Conservation (phyloP, 192 early-diverging fungal species). For the Oehlia diaphana region DNA sequence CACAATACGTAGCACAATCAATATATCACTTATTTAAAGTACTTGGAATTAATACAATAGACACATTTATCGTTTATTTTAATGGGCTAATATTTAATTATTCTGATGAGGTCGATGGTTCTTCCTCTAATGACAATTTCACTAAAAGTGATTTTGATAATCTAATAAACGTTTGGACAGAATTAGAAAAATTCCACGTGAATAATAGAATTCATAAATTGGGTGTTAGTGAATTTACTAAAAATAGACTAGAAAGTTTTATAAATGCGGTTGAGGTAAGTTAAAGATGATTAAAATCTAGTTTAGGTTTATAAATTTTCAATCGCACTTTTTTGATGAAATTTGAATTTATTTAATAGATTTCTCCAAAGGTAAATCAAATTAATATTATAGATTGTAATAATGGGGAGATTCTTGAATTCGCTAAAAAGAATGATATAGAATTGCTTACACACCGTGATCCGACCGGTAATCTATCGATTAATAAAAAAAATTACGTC, state of each 20-base stretch:
- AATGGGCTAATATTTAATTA: neutral
- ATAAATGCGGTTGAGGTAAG: neutral
- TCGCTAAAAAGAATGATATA: neutral
- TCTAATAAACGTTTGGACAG: conserved; percentile 3
- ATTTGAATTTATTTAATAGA: neutral
- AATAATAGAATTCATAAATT: neutral
- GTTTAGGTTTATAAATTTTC: too few species aligned
- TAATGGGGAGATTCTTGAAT: neutral
- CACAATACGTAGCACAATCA: neutral
- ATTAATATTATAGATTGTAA: neutral
- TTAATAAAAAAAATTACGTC: neutral
- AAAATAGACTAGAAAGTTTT: neutral
- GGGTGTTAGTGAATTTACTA: conserved; percentile 8
- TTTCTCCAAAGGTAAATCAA: conserved; percentile 1
- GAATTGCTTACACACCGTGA: neutral
- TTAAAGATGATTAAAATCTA: neutral
- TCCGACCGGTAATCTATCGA: neutral
- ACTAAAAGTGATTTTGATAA: neutral
- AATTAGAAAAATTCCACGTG: neutral
- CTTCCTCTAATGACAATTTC: neutral
- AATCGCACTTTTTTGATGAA: neutral
- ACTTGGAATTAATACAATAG: neutral
- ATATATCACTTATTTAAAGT: neutral
- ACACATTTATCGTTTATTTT: conserved; percentile 6
- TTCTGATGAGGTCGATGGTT: neutral